Evolutionary conservation across 495 filamentous ascomycete species (phyloP).

Genomic region (Xylaria longipes): DNA sequence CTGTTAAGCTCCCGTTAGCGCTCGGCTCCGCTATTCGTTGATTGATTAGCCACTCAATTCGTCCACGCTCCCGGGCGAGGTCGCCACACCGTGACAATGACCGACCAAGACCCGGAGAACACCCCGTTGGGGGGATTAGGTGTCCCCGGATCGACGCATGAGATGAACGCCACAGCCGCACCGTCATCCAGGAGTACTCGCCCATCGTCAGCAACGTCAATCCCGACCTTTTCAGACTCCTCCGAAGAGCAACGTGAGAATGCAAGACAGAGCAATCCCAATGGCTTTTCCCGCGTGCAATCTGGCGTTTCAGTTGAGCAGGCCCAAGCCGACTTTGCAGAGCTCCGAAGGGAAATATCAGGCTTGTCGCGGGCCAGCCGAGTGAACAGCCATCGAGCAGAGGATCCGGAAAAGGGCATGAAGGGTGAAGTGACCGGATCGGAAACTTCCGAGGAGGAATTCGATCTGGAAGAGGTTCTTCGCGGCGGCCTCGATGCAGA

Average conservation of each 20-base stretch:
- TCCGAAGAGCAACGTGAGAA: constrained; percentile 53
- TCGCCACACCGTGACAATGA: constrained; percentile 4
- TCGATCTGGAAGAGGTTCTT: constrained; percentile 74
- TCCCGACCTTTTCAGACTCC: constrained; percentile 43
- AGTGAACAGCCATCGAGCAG: constrained; percentile 43
- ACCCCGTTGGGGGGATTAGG: constrained; percentile 11
- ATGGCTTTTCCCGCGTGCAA: constrained; percentile 54
- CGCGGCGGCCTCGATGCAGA: constrained; percentile 73
- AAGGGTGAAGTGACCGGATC: constrained; percentile 57
- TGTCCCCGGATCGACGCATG: constrained; percentile 13
- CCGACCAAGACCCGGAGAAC: constrained; percentile 32
- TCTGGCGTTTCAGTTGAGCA: constrained; percentile 70
- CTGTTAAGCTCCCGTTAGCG: background rate
- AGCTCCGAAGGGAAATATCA: constrained; percentile 75
- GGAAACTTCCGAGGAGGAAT: constrained; percentile 55
- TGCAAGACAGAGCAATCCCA: constrained; percentile 54
- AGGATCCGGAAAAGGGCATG: constrained; percentile 48
- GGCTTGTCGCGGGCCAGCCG: constrained; percentile 65
- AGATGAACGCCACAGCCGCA: constrained; percentile 11
- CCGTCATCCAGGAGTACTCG: constrained; percentile 29
- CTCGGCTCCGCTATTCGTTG: background rate
- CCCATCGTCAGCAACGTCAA: constrained; percentile 46
- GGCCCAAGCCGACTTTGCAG: constrained; percentile 78
- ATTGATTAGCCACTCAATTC: background rate
- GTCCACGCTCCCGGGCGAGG: background rate